These are phyloP conservation scores for Rosa multiflora DNA, from an alignment of 306 rosid species.

Conservation along the genomic window DNA sequence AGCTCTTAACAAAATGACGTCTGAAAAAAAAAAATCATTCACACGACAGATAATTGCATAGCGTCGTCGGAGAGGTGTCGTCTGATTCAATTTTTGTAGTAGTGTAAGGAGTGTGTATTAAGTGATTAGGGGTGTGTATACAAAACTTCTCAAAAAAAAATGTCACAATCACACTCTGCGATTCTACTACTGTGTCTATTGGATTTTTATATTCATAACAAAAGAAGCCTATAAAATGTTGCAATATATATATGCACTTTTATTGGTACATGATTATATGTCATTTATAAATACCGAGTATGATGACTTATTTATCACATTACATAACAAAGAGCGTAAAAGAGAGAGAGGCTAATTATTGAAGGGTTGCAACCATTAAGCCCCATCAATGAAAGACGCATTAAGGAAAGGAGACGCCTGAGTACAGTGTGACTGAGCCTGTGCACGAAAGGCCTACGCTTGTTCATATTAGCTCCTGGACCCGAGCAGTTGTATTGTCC, in stretches of 20 bases:
- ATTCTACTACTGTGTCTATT: background rate
- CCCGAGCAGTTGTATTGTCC: slow-evolving; percentile 83
- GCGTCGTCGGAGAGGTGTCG: no score
- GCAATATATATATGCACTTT: background rate
- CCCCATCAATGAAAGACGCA: slow-evolving; percentile 58
- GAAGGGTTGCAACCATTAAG: slow-evolving; percentile 51
- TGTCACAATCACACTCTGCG: background rate
- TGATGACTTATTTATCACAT: background rate
- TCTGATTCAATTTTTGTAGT: no score
- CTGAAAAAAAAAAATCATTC: no score
- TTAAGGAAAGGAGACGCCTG: slow-evolving; percentile 54
- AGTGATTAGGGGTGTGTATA: no score
- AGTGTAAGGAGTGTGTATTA: no score
- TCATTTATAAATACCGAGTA: background rate
- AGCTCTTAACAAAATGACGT: no score
- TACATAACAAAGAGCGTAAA: no score
- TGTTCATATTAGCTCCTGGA: slow-evolving; percentile 44
- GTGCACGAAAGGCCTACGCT: slow-evolving; percentile 56
- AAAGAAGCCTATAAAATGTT: background rate
- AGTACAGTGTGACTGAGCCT: slow-evolving; percentile 49
- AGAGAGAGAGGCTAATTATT: background rate
- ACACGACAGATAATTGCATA: no score
- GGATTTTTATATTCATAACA: background rate
- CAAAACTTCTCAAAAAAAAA: no score
- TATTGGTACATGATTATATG: background rate